Evolutionary conservation across 1,284 basidiomycete genomes (phyloP).

Genomic region (Tremellales sp.): DNA sequence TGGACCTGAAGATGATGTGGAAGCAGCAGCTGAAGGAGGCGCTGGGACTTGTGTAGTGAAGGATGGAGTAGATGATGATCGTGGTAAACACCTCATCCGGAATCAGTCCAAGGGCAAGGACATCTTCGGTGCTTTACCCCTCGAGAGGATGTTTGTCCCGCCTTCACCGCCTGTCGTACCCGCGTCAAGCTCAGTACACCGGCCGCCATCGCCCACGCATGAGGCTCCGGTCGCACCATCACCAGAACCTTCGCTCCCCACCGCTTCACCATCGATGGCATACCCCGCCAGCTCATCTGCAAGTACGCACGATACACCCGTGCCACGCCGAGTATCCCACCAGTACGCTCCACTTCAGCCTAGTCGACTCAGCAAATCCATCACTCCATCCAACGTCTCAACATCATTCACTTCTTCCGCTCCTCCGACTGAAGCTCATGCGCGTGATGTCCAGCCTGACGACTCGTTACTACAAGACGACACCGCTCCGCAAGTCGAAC

Average conservation of each 20-base stretch:
- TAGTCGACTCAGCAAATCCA: conserved; percentile 43
- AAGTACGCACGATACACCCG: conserved; percentile 4
- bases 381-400: conserved; percentile 35
- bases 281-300: no score
- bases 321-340: conserved; percentile 32
- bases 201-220: background rate
- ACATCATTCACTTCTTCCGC: conserved; percentile 10
- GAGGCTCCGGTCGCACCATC: background rate
- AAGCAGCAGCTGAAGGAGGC: conserved; percentile 45
- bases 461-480: conserved; percentile 11
- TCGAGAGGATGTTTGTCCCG: conserved; percentile 87
- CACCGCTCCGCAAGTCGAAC: conserved; percentile 4
- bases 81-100: conserved; percentile 37
- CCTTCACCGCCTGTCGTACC: conserved; percentile 61
- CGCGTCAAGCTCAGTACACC: conserved; percentile 5
- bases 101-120: conserved; percentile 55
- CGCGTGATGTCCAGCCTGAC: background rate
- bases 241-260: conserved; percentile 10
- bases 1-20: conserved; percentile 5
- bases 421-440: background rate
- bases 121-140: conserved; percentile 75
- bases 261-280: conserved; percentile 10
- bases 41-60: conserved; percentile 74
- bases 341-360: conserved; percentile 44
- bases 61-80: conserved; percentile 63